Evolutionary conservation across 2,329 filamentous ascomycete genomes (phyloP), one percentile per base, ranked within the genome.

Genomic region (Microsporum canis): DNA sequence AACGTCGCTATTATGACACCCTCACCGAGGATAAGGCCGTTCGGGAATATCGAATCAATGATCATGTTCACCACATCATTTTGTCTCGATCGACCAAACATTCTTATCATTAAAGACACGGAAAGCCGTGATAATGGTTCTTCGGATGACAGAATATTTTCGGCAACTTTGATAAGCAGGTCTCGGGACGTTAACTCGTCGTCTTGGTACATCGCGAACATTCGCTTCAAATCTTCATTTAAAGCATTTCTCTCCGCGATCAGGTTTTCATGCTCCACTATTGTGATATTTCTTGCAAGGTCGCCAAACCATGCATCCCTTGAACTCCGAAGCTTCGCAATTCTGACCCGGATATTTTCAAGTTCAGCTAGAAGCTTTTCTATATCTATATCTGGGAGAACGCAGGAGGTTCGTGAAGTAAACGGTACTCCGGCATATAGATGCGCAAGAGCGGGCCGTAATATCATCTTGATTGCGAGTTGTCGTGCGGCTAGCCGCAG

Each of bases 1-100:
- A 77, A 36, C 4, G 73, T 73, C 0, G 72, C 66, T 43, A 73
- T 66, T 33, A 76, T 73, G 23, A 76, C 64, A 1, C 73, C 69
- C 2, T 69, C 65, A 43, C 62, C 72, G 47, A 77, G 58, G 12
- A 67, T 66, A 57, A 76, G 75, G n/a, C 68, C 65, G 63, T 76
- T 68, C 2, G 72, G 72, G 31, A 77, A 62, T 31, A 77, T 57
- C 49, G 73, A 71, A 45, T 70, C 71, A 34, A 77, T 65, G 23
- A 75, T 64, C 65, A 76, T 62, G 14, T 73, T 72, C 6, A 71
- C 70, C 14, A 76, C 59, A 59, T 77, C 75, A 61, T 75, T 75
- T 60, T 76, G 71, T 23, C 69, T 71, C 10, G 69, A 68, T 57
- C 71, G 71, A 49, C 67, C 70, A 64, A 76, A 77, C 14, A 72